Evolutionary conservation across 768 basidiomycete genomes (phyloP).

Genomic region (Mycena leptocephala): DNA sequence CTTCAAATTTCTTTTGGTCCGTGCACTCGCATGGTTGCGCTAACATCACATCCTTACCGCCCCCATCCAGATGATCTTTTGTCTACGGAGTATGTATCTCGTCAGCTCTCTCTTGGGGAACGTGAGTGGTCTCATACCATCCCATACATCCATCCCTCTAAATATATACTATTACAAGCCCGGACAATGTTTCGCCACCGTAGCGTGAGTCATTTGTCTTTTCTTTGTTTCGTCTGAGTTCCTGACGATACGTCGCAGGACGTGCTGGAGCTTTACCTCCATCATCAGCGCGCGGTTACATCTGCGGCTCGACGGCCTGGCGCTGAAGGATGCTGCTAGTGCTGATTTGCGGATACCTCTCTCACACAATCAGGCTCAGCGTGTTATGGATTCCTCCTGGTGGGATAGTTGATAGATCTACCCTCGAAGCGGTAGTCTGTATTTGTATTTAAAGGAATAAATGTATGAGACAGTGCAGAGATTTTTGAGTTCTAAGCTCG

Average conservation of each 20-base stretch:
- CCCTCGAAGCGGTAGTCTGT: too few relatives aligned
- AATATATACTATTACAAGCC: background rate
- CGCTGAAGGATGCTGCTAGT: background rate
- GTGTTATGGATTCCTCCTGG: background rate
- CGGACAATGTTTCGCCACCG: slow-evolving; percentile 3
- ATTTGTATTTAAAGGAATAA: too few relatives aligned
- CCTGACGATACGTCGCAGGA: background rate
- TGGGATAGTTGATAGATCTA: background rate
- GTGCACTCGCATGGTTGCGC: background rate
- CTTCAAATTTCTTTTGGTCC: background rate
- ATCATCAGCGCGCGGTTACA: slow-evolving; percentile 9
- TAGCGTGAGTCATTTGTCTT: background rate
- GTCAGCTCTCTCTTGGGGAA: background rate
- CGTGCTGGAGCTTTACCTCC: slow-evolving; percentile 8
- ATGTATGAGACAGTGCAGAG: too few relatives aligned
- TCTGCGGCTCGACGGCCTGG: slow-evolving; percentile 2
- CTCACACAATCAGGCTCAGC: background rate
- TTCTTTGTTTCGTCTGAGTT: background rate
- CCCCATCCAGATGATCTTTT: background rate
- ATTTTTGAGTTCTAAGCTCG: too few relatives aligned
- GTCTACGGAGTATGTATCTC: background rate
- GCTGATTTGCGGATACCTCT: background rate
- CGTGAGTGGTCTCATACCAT: background rate
- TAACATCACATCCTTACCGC: background rate
- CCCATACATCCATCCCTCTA: background rate